phyloP scores from a whole-genome alignment of 106 monocot genomes.

The Cymbidium sinense region DNA sequence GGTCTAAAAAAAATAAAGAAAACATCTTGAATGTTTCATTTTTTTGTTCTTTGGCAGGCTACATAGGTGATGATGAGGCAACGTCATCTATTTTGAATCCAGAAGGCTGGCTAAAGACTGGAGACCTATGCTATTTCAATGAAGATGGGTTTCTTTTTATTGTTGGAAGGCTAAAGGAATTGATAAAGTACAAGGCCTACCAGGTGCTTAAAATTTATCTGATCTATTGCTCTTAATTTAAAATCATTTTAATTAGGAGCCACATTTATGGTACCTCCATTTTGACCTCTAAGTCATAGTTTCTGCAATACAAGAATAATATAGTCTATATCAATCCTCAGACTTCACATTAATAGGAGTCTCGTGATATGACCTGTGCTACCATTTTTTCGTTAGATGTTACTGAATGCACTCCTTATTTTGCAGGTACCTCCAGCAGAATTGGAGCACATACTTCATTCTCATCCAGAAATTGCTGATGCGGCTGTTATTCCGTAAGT shows the following conservation, averaged over 20 bases:
- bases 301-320: neutral
- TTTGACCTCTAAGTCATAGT: no score
- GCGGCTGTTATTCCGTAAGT: constrained; percentile 83
- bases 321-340: neutral
- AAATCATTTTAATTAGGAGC: no score
- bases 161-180: constrained; percentile 38
- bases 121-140: constrained; percentile 26
- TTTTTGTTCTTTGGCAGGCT: constrained; percentile 18
- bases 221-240: neutral
- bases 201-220: constrained; percentile 44
- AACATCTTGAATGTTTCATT: neutral
- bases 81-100: constrained; percentile 20
- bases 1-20: neutral
- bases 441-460: constrained; percentile 65
- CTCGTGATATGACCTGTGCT: no score
- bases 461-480: constrained; percentile 56
- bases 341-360: neutral
- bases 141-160: constrained; percentile 28
- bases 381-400: neutral
- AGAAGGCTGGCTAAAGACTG: constrained; percentile 41
- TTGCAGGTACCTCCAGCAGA: constrained; percentile 70
- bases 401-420: neutral
- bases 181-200: constrained; percentile 51
- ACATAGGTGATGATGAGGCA: constrained; percentile 32
- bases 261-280: no score